Percentiles rank a stretch among this genome's conserved stretches.
Conservation (phyloP, 2,329 filamentous ascomycete species). For the Neofusicoccum sp. region DNA sequence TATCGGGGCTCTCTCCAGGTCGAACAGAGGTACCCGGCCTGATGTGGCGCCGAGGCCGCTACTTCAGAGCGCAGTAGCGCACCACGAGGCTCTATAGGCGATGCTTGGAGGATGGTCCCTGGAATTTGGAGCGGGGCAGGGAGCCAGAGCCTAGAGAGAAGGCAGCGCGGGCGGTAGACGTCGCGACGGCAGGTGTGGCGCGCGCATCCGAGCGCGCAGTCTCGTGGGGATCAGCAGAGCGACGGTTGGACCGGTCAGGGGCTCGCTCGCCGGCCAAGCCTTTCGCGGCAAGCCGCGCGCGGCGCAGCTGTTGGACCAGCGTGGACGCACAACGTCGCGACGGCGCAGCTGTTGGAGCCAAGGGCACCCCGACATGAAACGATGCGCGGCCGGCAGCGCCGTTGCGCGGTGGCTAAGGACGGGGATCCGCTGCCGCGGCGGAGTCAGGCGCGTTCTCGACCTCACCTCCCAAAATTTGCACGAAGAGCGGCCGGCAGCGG, state of each 20-base stretch:
- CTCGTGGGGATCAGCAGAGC: conserved; percentile 15
- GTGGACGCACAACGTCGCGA: conserved; percentile 7
- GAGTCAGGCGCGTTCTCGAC: conserved; percentile 10
- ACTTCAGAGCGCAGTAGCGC: not conserved
- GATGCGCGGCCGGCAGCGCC: not conserved
- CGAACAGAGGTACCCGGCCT: not conserved
- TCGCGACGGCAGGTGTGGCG: conserved; percentile 7
- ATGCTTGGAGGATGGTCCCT: conserved; percentile 9
- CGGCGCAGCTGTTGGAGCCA: not conserved
- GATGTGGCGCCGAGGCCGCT: not conserved
- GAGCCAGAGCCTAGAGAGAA: not conserved
- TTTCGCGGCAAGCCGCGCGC: conserved; percentile 2
- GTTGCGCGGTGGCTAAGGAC: not conserved
- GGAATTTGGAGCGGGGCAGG: not conserved
- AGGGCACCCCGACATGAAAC: conserved; percentile 5
- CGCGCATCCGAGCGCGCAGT: not conserved
- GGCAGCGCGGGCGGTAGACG: conserved; percentile 3
- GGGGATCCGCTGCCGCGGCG: not conserved
- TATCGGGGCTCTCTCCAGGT: too few species aligned
- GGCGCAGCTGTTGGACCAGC: not conserved
- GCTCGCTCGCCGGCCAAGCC: not conserved
- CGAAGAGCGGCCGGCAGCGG: conserved; percentile 1
- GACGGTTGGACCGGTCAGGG: not conserved
- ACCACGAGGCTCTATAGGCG: not conserved
- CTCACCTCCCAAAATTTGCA: conserved; percentile 11